Base-by-base conservation (phyloP, 176 grass and related monocot genomes). In the Oryza longistaminata region DNA sequence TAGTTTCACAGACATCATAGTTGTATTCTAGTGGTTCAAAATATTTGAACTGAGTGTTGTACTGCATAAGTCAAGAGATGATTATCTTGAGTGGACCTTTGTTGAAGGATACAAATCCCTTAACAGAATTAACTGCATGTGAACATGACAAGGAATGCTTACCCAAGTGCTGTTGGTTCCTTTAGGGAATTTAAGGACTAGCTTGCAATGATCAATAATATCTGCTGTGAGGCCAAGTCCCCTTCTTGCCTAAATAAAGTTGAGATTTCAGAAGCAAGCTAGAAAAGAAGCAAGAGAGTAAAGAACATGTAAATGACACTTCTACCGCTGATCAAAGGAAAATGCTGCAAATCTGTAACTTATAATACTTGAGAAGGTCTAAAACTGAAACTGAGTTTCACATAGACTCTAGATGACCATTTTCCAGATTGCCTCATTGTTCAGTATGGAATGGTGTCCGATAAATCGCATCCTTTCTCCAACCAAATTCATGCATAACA, bases 111-210 rank as follows among this genome's bases (percentile, higher is more conserved):
- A 31, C 17, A 11, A 3, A 25, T 53, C 14, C 21, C 68, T 53
- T 19, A 79, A 87, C 2, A 83, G 66, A 45, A 64, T 27, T 10
- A 83, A 89, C 55, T 75, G 50, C n/a, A 79, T 39, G 81, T 58
- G 77, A 86, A 79, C 46, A 81, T 71, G 81, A n/a, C 19, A 37
- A 73, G 74, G 50, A 53, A 88, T 78, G 75, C 81, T 70, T 15
- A 97, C 94, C 91, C 94, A 97, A 69, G 92, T 94, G 74, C 94
- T 97, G 73, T 97, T 97, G 73, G 94, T 97, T 78, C 89, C 91
- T 88, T 88, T 11, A 68, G 94, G 89, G 87, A 92, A 98, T 74
- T 86, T 94, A 68, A 98, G 93, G 70, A 92, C 90, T 68, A 98
- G 65, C 85, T 90, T 94, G 83, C 96, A 98, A 50, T 94, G 88